Base-by-base conservation (phyloP, 2,329 filamentous ascomycete genomes). In the Hymenoscyphus infarciens region DNA sequence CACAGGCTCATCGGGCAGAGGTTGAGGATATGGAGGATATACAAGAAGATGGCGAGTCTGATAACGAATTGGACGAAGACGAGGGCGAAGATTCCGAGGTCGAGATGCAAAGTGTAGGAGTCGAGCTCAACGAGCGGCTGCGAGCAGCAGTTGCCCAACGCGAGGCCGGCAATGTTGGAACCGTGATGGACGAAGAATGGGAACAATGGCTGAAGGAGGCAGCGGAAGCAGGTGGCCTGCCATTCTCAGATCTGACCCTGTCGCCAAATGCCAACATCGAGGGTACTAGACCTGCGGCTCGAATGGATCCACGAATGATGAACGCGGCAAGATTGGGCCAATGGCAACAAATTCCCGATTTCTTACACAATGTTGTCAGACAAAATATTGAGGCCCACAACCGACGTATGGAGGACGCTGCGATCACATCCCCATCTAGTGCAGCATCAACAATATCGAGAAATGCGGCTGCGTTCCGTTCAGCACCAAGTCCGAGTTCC, bases 191-290 rank as follows among this genome's bases (percentile, higher is more conserved):
- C 71, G 86, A 88, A 66, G 87, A 88, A 69, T 90, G 86, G 87
- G 88, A 91, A 74, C 86, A 89, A 73, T 91, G 87, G 83, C 77
- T 90, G 64, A 90, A 90, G 75, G 86, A 87, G 69, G 86, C 84
- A 53, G 83, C 88, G 57, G 87, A 90, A 70, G 80, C 83, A 5
- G 87, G 87, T 63, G 78, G 83, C 61, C 75, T 86, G 42, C 77
- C 80, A 19, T 77, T 79, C 57, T 71, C 82, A 29, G 79, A 63
- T 67, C 73, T 58, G 67, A 74, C 59, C n/a, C 63, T 71, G 33
- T 71, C 69, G 15, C 70, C 72, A 11, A 67, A 70, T 65, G 70
- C 72, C 33, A 71, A 72, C 59, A 67, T 72, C 22, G 68, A 71
- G 72, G 67, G 69, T 75, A 74, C 69, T 72, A 74, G 71, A 75